phyloP scores from a whole-genome alignment of 2,329 filamentous ascomycete species.

The Hirsutella minnesotensis region DNA sequence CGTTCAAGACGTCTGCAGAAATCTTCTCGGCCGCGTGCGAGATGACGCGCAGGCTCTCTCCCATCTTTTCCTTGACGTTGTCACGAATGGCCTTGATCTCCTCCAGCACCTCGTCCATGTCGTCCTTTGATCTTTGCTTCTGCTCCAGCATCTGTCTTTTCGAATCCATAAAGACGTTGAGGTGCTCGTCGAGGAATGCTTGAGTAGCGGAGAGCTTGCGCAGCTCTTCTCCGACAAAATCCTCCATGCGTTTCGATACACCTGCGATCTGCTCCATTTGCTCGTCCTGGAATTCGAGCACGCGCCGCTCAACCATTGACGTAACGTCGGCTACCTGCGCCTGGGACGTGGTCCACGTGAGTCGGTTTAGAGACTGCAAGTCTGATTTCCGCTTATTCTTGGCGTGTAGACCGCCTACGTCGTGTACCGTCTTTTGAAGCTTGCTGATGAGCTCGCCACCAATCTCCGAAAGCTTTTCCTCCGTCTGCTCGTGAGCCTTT shows the following conservation, averaged over 20 bases:
- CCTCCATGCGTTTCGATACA: conserved; percentile 60
- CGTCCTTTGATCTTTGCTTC: conserved; percentile 59
- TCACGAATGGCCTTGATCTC: conserved; percentile 87
- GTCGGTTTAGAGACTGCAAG: conserved; percentile 67
- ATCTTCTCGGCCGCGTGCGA: conserved; percentile 79
- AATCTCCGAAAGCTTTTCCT: conserved; percentile 61
- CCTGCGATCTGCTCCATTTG: conserved; percentile 59
- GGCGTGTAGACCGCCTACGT: conserved; percentile 71
- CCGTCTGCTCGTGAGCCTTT: conserved; percentile 76
- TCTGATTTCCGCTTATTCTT: conserved; percentile 82
- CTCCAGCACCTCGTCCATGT: conserved; percentile 83
- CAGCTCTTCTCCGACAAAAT: conserved; percentile 66
- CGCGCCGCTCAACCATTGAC: conserved; percentile 59
- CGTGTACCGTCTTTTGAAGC: conserved; percentile 62
- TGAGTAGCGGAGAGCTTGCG: conserved; percentile 59
- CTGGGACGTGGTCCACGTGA: conserved; percentile 67
- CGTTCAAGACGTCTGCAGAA: conserved; percentile 75
- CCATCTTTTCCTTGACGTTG: conserved; percentile 75
- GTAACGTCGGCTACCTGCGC: conserved; percentile 67
- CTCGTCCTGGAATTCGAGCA: conserved; percentile 59
- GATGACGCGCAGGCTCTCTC: conserved; percentile 72
- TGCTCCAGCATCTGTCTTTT: conserved; percentile 57
- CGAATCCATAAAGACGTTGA: conserved; percentile 54
- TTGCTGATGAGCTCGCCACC: conserved; percentile 69
- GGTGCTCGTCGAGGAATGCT: conserved; percentile 56